Conservation (phyloP, 1,284 basidiomycete genomes). For the Takashimella koratensis region DNA sequence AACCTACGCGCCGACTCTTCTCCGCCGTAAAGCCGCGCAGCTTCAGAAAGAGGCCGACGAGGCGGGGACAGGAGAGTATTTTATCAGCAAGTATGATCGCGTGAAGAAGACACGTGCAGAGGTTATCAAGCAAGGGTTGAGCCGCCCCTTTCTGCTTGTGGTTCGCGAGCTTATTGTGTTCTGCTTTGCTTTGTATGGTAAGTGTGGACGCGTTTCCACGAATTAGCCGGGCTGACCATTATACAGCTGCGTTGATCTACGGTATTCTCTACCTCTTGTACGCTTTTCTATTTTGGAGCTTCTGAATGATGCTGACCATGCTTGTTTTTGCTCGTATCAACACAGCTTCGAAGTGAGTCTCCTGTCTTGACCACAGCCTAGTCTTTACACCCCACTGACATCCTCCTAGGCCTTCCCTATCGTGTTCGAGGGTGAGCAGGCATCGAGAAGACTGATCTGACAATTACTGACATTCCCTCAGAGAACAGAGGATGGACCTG, state of each 20-base stretch:
- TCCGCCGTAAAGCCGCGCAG: conserved; percentile 57
- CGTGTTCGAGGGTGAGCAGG: conserved; percentile 58
- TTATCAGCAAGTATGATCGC: conserved; percentile 58
- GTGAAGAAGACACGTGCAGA: conserved; percentile 51
- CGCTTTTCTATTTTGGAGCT: too few relatives aligned
- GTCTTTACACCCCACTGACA: too few relatives aligned
- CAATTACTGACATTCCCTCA: too few relatives aligned
- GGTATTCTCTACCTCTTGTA: conserved; percentile 45
- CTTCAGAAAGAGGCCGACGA: conserved; percentile 53
- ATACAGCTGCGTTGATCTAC: conserved; percentile 34
- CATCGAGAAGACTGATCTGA: conserved; percentile 20
- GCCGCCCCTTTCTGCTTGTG: conserved; percentile 63
- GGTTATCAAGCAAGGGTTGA: conserved; percentile 47
- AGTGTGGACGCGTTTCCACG: too few relatives aligned
- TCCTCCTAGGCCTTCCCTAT: conserved; percentile 53
- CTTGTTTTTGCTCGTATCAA: too few relatives aligned
- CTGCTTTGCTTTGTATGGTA: conserved; percentile 63
- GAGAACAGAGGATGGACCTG: conserved; percentile 9
- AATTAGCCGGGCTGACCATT: too few relatives aligned
- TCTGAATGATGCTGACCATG: neutral
- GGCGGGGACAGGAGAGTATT: conserved; percentile 46
- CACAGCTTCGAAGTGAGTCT: too few relatives aligned
- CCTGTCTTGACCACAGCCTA: too few relatives aligned
- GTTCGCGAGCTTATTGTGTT: conserved; percentile 66
- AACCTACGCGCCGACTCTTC: conserved; percentile 63